Conservation (phyloP, 345 rosid species). For the Camelina sativa region DNA sequence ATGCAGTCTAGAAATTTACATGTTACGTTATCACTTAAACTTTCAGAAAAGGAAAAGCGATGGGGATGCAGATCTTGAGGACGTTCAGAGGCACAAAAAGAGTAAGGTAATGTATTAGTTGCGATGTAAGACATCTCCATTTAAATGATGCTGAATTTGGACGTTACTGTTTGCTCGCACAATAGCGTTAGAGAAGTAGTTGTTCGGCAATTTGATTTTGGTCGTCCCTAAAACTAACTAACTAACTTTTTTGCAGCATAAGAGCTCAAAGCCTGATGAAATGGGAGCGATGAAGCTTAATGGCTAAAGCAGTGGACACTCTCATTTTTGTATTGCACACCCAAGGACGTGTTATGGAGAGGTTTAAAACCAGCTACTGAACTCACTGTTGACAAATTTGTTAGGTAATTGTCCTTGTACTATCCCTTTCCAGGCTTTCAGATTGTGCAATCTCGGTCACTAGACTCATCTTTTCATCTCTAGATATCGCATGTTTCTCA, state of each 20-base stretch:
- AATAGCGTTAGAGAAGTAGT: neutral
- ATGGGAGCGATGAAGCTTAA: slow-evolving; percentile 66
- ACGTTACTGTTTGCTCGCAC: neutral
- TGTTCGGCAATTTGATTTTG: neutral
- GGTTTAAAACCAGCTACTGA: slow-evolving; percentile 48
- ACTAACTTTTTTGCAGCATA: slow-evolving; percentile 68
- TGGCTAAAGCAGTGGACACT: slow-evolving; percentile 54
- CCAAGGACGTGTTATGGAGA: slow-evolving; percentile 45
- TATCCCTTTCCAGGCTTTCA: neutral
- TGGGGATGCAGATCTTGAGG: slow-evolving; percentile 76
- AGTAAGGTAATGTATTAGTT: slow-evolving; percentile 66
- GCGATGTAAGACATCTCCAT: slow-evolving; percentile 13
- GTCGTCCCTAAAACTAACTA: neutral
- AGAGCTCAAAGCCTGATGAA: slow-evolving; percentile 76
- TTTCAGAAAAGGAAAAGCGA: slow-evolving; percentile 91
- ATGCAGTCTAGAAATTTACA: slow-evolving; percentile 3
- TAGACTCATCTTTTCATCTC: slow-evolving; percentile 11
- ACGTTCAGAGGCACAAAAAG: slow-evolving; percentile 78
- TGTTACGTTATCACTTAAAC: slow-evolving; percentile 12
- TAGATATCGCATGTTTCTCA: slow-evolving; percentile 2
- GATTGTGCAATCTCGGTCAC: neutral
- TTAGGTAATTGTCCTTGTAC: slow-evolving; percentile 48
- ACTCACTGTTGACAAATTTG: slow-evolving; percentile 42
- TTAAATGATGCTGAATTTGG: slow-evolving; percentile 15
- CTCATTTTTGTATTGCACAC: slow-evolving; percentile 16